Conservation (phyloP, 257 asterid species). For the Nicotiana tomentosiformis region DNA sequence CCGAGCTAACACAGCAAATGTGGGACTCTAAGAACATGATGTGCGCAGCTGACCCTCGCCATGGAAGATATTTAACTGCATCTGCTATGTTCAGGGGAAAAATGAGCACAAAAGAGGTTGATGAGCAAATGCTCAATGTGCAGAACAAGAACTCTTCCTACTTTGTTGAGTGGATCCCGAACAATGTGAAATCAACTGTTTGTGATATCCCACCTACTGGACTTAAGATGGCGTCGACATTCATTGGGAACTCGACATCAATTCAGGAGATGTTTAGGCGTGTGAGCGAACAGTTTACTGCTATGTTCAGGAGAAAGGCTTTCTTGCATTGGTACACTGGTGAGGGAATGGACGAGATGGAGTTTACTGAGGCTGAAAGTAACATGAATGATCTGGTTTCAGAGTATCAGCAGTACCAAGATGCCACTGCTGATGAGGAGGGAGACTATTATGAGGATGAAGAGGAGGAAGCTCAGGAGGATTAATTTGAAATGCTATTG, state of each 20-base stretch:
- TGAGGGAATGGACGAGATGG: conserved; percentile 12
- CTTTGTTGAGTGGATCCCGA: conserved; percentile 7
- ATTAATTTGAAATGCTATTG: neutral
- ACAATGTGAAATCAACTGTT: conserved; percentile 11
- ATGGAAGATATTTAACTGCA: neutral
- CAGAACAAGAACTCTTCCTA: conserved; percentile 3
- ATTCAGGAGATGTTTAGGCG: conserved; percentile 14
- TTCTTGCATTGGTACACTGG: conserved; percentile 13
- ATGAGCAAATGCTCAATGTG: conserved; percentile 9
- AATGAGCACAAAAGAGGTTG: conserved; percentile 5
- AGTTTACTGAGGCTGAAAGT: neutral
- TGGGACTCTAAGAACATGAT: conserved; percentile 10
- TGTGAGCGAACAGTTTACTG: conserved; percentile 6
- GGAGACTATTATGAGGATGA: conserved; percentile 1
- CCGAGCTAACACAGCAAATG: conserved; percentile 4
- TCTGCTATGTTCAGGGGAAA: conserved; percentile 9
- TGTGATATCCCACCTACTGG: conserved; percentile 7
- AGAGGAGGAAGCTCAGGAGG: conserved; percentile 2
- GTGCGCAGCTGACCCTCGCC: conserved; percentile 10
- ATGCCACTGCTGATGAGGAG: conserved; percentile 1
- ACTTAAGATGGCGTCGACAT: neutral
- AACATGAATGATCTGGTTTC: conserved; percentile 8
- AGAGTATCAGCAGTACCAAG: conserved; percentile 7
- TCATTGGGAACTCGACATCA: neutral
- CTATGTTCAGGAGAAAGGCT: conserved; percentile 11